Conservation (phyloP, 306 rosid genomes). For the Geum urbanum region DNA sequence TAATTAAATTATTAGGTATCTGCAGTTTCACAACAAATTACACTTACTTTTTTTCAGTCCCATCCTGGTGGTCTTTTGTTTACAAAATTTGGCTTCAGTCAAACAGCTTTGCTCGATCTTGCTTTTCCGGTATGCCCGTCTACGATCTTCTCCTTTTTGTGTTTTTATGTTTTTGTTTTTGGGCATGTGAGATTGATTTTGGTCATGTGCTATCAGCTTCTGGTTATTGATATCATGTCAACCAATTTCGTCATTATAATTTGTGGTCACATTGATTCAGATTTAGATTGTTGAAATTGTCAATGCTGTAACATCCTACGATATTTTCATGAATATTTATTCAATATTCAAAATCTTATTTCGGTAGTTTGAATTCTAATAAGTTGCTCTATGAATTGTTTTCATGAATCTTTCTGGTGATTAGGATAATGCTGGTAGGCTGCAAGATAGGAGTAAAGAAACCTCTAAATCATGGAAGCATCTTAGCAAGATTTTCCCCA, state of each 20-base stretch:
- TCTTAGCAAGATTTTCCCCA: slow-evolving; percentile 76
- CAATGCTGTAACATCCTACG: background rate
- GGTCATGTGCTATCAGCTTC: background rate
- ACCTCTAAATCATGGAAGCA: slow-evolving; percentile 77
- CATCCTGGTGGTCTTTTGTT: slow-evolving; percentile 82
- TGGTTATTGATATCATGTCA: too few species aligned
- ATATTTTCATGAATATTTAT: too few species aligned
- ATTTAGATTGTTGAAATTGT: background rate
- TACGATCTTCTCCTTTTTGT: slow-evolving; percentile 11
- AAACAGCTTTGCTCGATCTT: slow-evolving; percentile 93
- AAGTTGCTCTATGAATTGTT: too few species aligned
- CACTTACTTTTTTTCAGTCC: slow-evolving; percentile 42
- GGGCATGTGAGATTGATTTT: background rate
- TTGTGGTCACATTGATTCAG: background rate
- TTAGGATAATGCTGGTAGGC: slow-evolving; percentile 76
- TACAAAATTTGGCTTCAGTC: slow-evolving; percentile 83
- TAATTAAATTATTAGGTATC: background rate
- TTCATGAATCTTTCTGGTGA: slow-evolving; percentile 8
- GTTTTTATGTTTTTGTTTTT: background rate
- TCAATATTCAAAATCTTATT: background rate
- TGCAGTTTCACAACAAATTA: slow-evolving; percentile 14
- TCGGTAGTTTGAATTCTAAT: too few species aligned
- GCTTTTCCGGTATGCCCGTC: slow-evolving; percentile 74
- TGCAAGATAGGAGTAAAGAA: slow-evolving; percentile 84
- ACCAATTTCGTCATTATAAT: background rate